A percentile compares a stretch with the other conserved stretches of the same genome.
phyloP scores from a whole-genome alignment of 257 asterid genomes.

The Thymus quinquecostatus region DNA sequence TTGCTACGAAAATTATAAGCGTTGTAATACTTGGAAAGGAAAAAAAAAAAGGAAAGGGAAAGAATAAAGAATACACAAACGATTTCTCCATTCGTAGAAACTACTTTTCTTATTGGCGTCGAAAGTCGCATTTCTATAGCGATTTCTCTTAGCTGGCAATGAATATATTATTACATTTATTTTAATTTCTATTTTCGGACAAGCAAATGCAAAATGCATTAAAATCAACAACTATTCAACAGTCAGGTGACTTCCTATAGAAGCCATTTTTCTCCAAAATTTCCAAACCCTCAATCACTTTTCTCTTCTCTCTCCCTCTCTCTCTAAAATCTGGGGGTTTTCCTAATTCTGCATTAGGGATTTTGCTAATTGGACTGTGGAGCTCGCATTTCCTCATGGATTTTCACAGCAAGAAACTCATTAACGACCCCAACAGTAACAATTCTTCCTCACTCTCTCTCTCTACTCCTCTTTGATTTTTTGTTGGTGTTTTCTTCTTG shows the following conservation, averaged over 20 bases:
- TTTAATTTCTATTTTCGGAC: constrained; percentile 37
- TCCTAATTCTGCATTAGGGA: constrained; percentile 40
- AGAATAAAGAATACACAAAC: no score
- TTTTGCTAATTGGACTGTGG: constrained; percentile 20
- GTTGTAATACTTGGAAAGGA: no score
- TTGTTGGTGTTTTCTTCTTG: neutral
- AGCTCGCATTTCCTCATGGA: constrained; percentile 53
- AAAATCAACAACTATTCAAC: constrained; percentile 53
- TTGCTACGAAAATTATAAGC: no score
- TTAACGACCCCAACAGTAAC: constrained; percentile 87
- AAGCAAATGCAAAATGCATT: constrained; percentile 28
- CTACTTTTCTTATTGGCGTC: neutral
- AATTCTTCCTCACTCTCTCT: constrained; percentile 14
- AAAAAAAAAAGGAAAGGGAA: no score
- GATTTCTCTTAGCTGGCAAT: neutral
- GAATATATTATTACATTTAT: neutral
- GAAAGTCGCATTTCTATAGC: neutral
- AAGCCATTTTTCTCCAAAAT: constrained; percentile 44
- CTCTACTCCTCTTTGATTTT: constrained; percentile 16
- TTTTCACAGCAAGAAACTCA: constrained; percentile 80
- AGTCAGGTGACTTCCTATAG: constrained; percentile 50
- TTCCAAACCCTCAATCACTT: constrained; percentile 42
- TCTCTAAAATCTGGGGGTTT: constrained; percentile 36
- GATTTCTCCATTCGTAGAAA: neutral
- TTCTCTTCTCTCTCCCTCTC: constrained; percentile 8